Conservation (phyloP, 1,284 basidiomycete genomes). For the Rhodotorula sp. region DNA sequence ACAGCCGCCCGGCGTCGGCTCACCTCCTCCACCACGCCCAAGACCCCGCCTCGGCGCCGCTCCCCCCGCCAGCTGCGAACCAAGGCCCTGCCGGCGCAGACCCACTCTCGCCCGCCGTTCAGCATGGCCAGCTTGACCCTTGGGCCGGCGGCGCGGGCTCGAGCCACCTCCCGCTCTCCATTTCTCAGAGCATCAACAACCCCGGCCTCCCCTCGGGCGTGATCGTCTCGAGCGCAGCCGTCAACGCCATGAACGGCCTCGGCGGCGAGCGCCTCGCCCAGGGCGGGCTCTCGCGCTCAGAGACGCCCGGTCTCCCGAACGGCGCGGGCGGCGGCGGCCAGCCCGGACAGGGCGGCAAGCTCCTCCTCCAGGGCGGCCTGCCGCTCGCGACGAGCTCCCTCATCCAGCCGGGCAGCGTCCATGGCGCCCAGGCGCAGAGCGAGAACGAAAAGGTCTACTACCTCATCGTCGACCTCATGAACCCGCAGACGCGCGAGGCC, state of each 20-base stretch:
- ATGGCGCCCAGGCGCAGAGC: slow-evolving; percentile 29
- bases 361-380: slow-evolving; percentile 28
- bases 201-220: slow-evolving; percentile 50
- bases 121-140: slow-evolving; percentile 21
- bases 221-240: slow-evolving; percentile 38
- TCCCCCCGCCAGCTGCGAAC: not conserved
- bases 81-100: not conserved
- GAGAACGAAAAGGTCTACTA: slow-evolving; percentile 81
- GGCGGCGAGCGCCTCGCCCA: slow-evolving; percentile 4
- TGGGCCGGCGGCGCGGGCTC: slow-evolving; percentile 12
- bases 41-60: not conserved
- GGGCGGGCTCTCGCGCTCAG: slow-evolving; percentile 22
- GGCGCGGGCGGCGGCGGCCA: not conserved
- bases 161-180: slow-evolving; percentile 50
- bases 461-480: slow-evolving; percentile 78
- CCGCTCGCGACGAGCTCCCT: slow-evolving; percentile 31
- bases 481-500: slow-evolving; percentile 75
- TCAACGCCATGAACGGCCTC: slow-evolving; percentile 37
- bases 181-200: slow-evolving; percentile 51
- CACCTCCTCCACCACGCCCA: not conserved
- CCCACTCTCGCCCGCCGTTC: slow-evolving; percentile 5
- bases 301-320: slow-evolving; percentile 30
- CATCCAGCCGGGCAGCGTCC: slow-evolving; percentile 42
- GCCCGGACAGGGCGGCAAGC: slow-evolving; percentile 31
- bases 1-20: not conserved